phyloP scores from a whole-genome alignment of 176 grass and related monocot species.

The Rhynchospora tenuis region DNA sequence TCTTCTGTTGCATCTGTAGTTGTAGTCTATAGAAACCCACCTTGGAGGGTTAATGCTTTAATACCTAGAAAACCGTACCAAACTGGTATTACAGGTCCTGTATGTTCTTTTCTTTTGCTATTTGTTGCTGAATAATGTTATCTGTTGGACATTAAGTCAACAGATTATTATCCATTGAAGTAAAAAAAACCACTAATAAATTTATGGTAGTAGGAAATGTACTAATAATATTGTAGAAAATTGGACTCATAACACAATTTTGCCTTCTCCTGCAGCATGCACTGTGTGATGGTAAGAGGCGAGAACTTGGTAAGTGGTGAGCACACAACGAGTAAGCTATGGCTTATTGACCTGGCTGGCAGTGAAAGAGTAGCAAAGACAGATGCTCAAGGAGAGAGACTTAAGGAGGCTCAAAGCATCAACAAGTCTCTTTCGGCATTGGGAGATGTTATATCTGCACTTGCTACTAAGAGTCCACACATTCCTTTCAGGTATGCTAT shows the following conservation, averaged over 20 bases:
- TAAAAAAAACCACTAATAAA: background rate
- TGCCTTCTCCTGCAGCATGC: constrained; percentile 48
- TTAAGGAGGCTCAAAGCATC: constrained; percentile 94
- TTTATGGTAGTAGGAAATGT: background rate
- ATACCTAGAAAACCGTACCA: background rate
- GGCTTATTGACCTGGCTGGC: constrained; percentile 89
- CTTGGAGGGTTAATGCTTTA: background rate
- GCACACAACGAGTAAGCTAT: constrained; percentile 70
- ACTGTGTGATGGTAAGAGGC: constrained; percentile 94
- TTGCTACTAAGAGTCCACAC: constrained; percentile 81
- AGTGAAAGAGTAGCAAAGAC: constrained; percentile 92
- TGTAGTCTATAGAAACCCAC: background rate
- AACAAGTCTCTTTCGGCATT: constrained; percentile 96
- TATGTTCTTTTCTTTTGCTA: background rate
- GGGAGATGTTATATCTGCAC: constrained; percentile 94
- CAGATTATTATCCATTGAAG: background rate
- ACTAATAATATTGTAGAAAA: background rate
- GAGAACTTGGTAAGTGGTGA: constrained; percentile 86
- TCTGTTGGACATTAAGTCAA: background rate
- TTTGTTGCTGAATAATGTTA: background rate
- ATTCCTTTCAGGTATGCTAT: constrained; percentile 82
- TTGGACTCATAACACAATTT: background rate
- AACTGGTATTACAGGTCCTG: background rate
- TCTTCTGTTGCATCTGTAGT: background rate
- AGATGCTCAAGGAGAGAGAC: constrained; percentile 92